Base-by-base conservation (phyloP, 1,139 yeast genomes). In the Hemisphaericaspora subhashii region DNA sequence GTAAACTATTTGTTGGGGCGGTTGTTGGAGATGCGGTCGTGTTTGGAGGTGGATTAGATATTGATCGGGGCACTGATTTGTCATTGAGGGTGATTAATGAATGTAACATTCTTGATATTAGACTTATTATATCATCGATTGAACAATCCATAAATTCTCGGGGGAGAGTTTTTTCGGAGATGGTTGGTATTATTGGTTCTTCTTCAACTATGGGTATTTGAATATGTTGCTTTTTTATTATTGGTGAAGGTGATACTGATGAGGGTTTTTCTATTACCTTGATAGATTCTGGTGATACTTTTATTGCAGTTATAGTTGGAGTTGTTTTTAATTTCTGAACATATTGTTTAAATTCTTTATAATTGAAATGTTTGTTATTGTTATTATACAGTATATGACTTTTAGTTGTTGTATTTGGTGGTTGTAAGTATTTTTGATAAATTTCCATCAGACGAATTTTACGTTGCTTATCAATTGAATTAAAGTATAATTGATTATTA, bases 31-130 rank as follows among this genome's bases (percentile, higher is more conserved):
- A 39, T 5, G 52, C 36, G 12, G 50, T 46, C 10, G 67, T 66
- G 27, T 57, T 52, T 3, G 67, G 58, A 12, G 50, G 47, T 11
- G 67, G 67, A 29, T 57, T 52, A 3, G 67, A 58, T 1, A 67
- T 58, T 2, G 68, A 56, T 4, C 45, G 53, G 0, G 74, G 75
- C 1, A 69, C 73, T n/a, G 58, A 58, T 33, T 67, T 65, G 56
- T 88, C 95, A 57, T 88, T 88, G 36, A 86, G 67, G 17, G 69
- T 63, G 24, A 86, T 85, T 22, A 88, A 68, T 34, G 86, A 84
- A 38, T 78, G 76, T 26, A 92, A 66, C 95, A 90, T 88, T 40
- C 96, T 68, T 1, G 95, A 71, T 22, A 90, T 82, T 25, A 90
- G 67, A 0, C 75, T 68, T 30, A 89, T 80, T 33, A 92, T 64